Evolutionary conservation across 768 basidiomycete genomes (phyloP).

Genomic region (Tricholoma sp.): DNA sequence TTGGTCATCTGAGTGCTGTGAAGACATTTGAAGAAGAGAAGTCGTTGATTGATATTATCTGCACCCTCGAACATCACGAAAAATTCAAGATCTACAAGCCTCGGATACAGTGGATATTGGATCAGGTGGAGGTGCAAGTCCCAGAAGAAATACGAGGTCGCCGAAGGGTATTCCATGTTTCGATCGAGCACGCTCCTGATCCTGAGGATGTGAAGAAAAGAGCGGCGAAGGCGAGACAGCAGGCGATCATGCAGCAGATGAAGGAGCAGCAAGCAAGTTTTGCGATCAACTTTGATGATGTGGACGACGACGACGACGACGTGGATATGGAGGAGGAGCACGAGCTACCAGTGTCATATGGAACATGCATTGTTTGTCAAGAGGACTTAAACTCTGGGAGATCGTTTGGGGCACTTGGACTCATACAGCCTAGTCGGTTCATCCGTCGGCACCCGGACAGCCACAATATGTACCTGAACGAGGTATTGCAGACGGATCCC

Average conservation of each 20-base stretch:
- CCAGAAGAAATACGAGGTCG: slow-evolving; percentile 51
- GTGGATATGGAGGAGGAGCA: slow-evolving; percentile 53
- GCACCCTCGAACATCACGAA: slow-evolving; percentile 72
- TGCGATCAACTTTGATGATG: slow-evolving; percentile 71
- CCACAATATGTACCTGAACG: slow-evolving; percentile 61
- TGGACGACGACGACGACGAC: slow-evolving; percentile 64
- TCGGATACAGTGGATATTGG: slow-evolving; percentile 73
- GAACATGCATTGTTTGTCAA: slow-evolving; percentile 98
- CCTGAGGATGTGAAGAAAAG: slow-evolving; percentile 70
- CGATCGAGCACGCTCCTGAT: slow-evolving; percentile 33
- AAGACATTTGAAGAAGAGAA: slow-evolving; percentile 54
- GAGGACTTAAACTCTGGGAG: slow-evolving; percentile 74
- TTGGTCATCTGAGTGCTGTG: slow-evolving; percentile 52
- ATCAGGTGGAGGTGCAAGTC: slow-evolving; percentile 48
- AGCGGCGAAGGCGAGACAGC: slow-evolving; percentile 87
- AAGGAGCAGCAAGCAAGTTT: slow-evolving; percentile 88
- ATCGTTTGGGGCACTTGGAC: slow-evolving; percentile 81
- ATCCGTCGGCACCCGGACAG: slow-evolving; percentile 74
- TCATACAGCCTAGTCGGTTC: slow-evolving; percentile 84
- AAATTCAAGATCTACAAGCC: slow-evolving; percentile 68
- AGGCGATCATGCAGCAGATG: slow-evolving; percentile 94
- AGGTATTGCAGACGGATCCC: slow-evolving; percentile 55
- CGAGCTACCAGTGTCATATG: slow-evolving; percentile 55
- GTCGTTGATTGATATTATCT: slow-evolving; percentile 67
- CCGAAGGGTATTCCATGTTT: slow-evolving; percentile 37